Evolutionary conservation across 139 green algal genomes (phyloP).

Genomic region (Picochlorum sp.): DNA sequence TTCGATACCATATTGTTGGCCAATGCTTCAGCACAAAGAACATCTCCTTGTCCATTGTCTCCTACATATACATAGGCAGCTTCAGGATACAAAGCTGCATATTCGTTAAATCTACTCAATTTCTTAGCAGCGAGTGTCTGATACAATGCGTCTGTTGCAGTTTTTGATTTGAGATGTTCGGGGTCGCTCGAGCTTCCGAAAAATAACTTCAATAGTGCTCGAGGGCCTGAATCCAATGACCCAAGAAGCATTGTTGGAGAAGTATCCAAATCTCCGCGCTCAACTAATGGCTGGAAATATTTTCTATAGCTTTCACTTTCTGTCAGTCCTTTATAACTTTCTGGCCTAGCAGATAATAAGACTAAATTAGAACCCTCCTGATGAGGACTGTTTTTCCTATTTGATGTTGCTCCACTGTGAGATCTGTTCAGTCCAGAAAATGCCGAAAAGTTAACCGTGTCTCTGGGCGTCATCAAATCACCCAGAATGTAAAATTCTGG

Average conservation of each 20-base stretch:
- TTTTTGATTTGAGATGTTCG: neutral
- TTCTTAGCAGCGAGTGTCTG: conserved; percentile 41
- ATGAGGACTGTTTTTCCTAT: conserved; percentile 4
- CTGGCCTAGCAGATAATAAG: conserved; percentile 48
- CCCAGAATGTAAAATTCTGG: neutral
- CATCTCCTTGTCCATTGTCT: conserved; percentile 60
- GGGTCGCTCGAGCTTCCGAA: neutral
- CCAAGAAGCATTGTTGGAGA: conserved; percentile 49
- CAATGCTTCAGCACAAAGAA: conserved; percentile 45
- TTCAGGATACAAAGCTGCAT: conserved; percentile 49
- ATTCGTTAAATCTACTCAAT: conserved; percentile 40
- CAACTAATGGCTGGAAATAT: conserved; percentile 46
- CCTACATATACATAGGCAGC: conserved; percentile 48
- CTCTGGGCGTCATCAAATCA: neutral
- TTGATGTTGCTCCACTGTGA: neutral
- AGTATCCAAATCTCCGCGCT: conserved; percentile 30
- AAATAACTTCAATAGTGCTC: conserved; percentile 17
- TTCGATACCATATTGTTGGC: conserved; percentile 10
- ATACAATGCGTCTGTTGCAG: conserved; percentile 21
- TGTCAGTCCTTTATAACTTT: conserved; percentile 42
- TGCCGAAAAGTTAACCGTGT: neutral
- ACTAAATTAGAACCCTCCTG: conserved; percentile 43
- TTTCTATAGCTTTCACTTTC: conserved; percentile 32
- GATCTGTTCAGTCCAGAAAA: neutral
- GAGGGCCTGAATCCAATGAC: conserved; percentile 29